A percentile compares a stretch with the other conserved stretches of the same genome.
phyloP scores from a whole-genome alignment of 306 rosid species.

The Cajanus cajan region DNA sequence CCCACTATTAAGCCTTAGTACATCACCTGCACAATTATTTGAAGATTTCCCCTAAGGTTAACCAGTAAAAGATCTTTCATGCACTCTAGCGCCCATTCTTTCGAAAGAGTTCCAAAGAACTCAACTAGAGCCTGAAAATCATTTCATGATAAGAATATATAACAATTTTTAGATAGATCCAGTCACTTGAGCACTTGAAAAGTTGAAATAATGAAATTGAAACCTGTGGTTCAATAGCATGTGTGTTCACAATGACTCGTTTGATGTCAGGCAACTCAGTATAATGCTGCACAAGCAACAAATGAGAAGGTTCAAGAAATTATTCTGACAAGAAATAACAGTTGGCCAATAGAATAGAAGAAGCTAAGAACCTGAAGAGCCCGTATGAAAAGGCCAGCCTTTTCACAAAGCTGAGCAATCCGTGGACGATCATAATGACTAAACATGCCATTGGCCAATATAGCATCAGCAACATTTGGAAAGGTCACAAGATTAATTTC shows the following conservation, averaged over 20 bases:
- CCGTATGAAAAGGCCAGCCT: conserved; percentile 73
- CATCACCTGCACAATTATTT: conserved; percentile 76
- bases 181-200: neutral
- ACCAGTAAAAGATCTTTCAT: conserved; percentile 87
- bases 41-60: conserved; percentile 82
- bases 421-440: conserved; percentile 82
- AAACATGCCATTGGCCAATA: conserved; percentile 87
- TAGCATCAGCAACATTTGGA: conserved; percentile 87
- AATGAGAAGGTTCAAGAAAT: neutral
- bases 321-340: neutral
- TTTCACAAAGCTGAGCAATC: conserved; percentile 74
- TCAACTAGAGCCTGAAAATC: conserved; percentile 68
- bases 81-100: conserved; percentile 84
- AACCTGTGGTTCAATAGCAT: conserved; percentile 88
- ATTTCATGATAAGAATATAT: conserved; percentile 17
- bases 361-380: conserved; percentile 65
- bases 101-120: conserved; percentile 77
- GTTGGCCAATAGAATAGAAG: conserved; percentile 11
- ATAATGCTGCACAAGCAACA: conserved; percentile 54
- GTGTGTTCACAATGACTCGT: conserved; percentile 74
- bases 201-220: conserved; percentile 1
- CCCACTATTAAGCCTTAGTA: neutral
- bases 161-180: neutral
- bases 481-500: conserved; percentile 84
- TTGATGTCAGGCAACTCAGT: conserved; percentile 74